A percentile compares a stretch with the other conserved stretches of the same genome.
These are phyloP conservation scores for Hyaloscypha hepaticicola DNA, from an alignment of 495 filamentous ascomycete species.

Conservation along the genomic window DNA sequence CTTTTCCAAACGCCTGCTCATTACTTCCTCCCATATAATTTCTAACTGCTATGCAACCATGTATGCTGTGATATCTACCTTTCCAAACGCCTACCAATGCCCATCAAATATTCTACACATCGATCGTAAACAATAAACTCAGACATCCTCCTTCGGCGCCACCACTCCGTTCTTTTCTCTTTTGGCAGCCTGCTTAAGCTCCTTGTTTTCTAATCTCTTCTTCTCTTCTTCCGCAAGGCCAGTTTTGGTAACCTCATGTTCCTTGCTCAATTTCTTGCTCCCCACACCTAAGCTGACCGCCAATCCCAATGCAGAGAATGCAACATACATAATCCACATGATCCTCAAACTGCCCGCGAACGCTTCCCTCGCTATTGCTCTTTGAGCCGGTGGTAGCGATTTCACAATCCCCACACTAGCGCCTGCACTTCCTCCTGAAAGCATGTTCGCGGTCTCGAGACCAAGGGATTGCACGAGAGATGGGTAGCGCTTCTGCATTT, in stretches of 20 bases:
- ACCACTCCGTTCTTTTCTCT: not conserved
- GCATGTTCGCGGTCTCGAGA: conserved; percentile 39
- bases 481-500: conserved; percentile 44
- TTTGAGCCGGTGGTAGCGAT: conserved; percentile 46
- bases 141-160: not conserved
- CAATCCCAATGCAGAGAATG: conserved; percentile 32
- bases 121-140: not conserved
- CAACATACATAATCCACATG: conserved; percentile 63
- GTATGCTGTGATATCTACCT: not conserved
- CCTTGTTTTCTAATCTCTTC: conserved; percentile 22
- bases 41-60: not conserved
- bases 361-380: conserved; percentile 39
- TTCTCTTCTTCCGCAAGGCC: conserved; percentile 28
- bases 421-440: conserved; percentile 55
- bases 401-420: conserved; percentile 57
- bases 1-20: too few species aligned
- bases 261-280: conserved; percentile 21
- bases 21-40: too few species aligned
- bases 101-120: too few species aligned
- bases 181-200: conserved; percentile 2
- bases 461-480: conserved; percentile 43
- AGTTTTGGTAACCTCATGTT: conserved; percentile 29
- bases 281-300: conserved; percentile 20
- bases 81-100: not conserved
- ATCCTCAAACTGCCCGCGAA: conserved; percentile 57